Conservation (phyloP, 202 grass and related monocot genomes). For the Schoenoplectus triqueter region DNA sequence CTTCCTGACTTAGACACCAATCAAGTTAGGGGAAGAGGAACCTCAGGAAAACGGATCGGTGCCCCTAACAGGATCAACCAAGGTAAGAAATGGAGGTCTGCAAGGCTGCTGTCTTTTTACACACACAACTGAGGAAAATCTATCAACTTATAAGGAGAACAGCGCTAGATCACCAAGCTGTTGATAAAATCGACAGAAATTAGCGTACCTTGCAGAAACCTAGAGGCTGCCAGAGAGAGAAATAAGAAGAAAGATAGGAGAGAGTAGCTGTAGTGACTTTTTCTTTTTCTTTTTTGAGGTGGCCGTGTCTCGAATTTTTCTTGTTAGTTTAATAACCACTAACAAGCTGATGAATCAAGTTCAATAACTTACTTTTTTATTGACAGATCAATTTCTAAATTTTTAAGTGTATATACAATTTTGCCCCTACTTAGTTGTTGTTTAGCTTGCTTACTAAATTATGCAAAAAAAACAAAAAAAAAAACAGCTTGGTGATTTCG, state of each 20-base stretch:
- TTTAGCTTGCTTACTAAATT: neutral
- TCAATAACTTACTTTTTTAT: neutral
- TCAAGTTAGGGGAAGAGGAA: neutral
- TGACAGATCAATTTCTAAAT: no score
- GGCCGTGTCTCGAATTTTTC: conserved; percentile 8
- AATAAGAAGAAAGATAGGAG: neutral
- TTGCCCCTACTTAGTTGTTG: neutral
- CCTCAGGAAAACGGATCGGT: neutral
- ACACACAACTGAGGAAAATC: neutral
- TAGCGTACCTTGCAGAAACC: conserved; percentile 33
- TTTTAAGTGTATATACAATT: neutral
- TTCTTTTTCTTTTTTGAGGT: no score
- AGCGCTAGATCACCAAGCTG: neutral
- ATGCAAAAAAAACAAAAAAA: no score
- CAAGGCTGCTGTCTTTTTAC: neutral
- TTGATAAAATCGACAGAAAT: neutral
- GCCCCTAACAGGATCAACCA: neutral
- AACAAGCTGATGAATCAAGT: neutral
- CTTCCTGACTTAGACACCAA: neutral
- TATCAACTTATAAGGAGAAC: neutral
- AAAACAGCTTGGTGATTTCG: no score
- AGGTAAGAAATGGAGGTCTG: conserved; percentile 5
- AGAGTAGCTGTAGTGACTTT: conserved; percentile 34
- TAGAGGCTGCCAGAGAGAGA: conserved; percentile 6
- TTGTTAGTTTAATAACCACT: conserved; percentile 24